Evolutionary conservation across 305 asterid genomes (phyloP).

Genomic region (Andrographis paniculata): DNA sequence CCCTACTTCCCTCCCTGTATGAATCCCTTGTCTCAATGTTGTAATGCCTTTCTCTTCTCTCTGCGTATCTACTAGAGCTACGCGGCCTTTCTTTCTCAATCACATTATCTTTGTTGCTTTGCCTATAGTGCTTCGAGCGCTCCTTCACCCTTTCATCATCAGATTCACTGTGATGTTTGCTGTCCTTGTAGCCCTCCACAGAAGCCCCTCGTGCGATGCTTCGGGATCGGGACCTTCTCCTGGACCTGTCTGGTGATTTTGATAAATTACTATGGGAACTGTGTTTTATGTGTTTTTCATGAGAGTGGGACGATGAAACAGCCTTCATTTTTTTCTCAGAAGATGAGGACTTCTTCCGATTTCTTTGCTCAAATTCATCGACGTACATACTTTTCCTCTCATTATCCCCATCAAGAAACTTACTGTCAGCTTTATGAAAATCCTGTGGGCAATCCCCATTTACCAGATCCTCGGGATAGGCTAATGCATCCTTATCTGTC

Average conservation of each 20-base stretch:
- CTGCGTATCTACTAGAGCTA: conserved; percentile 44
- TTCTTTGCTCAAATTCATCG: conserved; percentile 31
- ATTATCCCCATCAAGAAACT: conserved; percentile 19
- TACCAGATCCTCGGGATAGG: conserved; percentile 23
- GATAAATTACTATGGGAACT: conserved; percentile 27
- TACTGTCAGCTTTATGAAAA: conserved; percentile 18
- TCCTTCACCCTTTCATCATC: conserved; percentile 42
- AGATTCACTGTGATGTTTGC: conserved; percentile 32
- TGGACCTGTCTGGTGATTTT: conserved; percentile 51
- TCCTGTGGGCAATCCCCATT: conserved; percentile 32
- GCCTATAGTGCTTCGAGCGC: conserved; percentile 27
- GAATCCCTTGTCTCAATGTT: conserved; percentile 37
- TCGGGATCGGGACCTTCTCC: conserved; percentile 67
- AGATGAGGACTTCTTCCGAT: conserved; percentile 26
- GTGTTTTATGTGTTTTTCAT: conserved; percentile 29
- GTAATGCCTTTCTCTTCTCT: conserved; percentile 37
- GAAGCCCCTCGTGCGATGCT: conserved; percentile 49
- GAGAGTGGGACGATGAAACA: conserved; percentile 25
- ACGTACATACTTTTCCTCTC: conserved; percentile 22
- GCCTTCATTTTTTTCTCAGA: conserved; percentile 34
- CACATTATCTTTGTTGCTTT: conserved; percentile 39
- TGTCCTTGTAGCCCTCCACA: conserved; percentile 31
- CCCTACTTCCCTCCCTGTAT: conserved; percentile 52
- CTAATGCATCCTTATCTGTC: conserved; percentile 25
- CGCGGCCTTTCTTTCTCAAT: conserved; percentile 54